Evolutionary conservation across 83 land plant genomes (phyloP).

Genomic region (Diphasiastrum complanatum): DNA sequence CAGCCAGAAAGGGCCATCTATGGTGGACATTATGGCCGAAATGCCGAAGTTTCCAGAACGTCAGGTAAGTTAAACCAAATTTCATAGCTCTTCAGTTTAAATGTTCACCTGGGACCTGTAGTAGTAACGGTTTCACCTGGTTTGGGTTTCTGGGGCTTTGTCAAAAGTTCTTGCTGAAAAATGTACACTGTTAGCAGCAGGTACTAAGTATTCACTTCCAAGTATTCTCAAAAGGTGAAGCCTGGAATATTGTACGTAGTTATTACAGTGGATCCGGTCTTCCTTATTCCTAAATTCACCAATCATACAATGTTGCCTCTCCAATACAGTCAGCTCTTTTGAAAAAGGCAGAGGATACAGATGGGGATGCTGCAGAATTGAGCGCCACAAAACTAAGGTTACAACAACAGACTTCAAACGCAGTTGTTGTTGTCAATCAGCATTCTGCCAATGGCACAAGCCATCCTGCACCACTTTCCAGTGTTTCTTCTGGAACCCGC

Average conservation of each 20-base stretch:
- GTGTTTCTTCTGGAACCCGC: constrained; percentile 35
- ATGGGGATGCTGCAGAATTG: constrained; percentile 84
- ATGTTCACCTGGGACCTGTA: no score
- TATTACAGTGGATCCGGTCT: no score
- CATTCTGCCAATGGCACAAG: constrained; percentile 64
- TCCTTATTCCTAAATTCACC: no score
- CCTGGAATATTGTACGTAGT: no score
- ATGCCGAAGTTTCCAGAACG: constrained; percentile 99
- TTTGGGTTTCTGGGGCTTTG: no score
- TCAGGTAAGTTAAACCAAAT: no score
- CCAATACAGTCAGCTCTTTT: constrained; percentile 69
- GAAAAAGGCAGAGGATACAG: constrained; percentile 91
- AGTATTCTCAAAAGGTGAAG: no score
- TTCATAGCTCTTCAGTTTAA: no score
- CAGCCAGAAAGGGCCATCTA: constrained; percentile 73
- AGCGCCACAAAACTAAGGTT: constrained; percentile 90
- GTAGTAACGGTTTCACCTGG: no score
- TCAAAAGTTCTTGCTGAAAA: no score
- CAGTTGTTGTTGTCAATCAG: constrained; percentile 69
- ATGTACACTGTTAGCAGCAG: no score
- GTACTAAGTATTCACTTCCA: no score
- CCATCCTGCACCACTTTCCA: constrained; percentile 41
- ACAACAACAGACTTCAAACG: constrained; percentile 87
- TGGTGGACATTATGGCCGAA: constrained; percentile 92
- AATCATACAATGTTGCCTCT: neutral